Base-by-base conservation (phyloP, 768 basidiomycete genomes). In the Agaricus blazei region DNA sequence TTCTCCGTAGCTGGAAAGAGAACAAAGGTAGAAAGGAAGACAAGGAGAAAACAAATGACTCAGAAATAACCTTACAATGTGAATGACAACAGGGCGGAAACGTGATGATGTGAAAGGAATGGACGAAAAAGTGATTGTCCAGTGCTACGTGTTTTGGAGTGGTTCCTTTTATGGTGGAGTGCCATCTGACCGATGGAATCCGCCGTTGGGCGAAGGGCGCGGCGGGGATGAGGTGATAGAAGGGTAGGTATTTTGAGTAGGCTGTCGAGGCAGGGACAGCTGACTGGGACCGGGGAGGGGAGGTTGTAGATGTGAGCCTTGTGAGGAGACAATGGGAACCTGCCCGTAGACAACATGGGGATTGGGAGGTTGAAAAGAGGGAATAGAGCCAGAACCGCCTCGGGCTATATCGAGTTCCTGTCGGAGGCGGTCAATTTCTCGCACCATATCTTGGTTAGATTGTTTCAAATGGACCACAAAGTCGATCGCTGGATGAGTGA, bases 381-480 rank as follows among this genome's bases (percentile, higher is more conserved):
- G 70, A 50, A 79, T 64, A 45, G 71, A 74, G 42, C 84, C 86
- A 64, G 54, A 31, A 34, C 54, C 47, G 37, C 54, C 54, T 83
- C 78, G 48, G 86, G 87, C 54, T 80, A 65, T n/a, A 68, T 68
- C 44, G 78, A 89, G 48, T 67, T 94, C 92, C 62, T 87, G 84
- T 63, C 88, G 78, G 56, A 93, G 70, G 68, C 84, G 76, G 43
- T 92, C 90, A 42, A 93, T 78, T 67, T 94, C 91, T 57, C 87
- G 79, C 2, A 75, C 73, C 85, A 93, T 83, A 41, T 90, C 85
- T 63, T 85, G 81, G 64, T 91, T 84, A 52, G 74, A 79, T 58
- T 84, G 81, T 69, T 95, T 95, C 61, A 96, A 73, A 53, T 83
- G 81, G 34, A 74, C 69, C 47, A 97, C 89, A 71, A 90, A 93